A percentile compares a stretch with the other conserved stretches of the same genome.
Conservation (phyloP, 2,329 filamentous ascomycete genomes). For the Colletotrichum aenigma region DNA sequence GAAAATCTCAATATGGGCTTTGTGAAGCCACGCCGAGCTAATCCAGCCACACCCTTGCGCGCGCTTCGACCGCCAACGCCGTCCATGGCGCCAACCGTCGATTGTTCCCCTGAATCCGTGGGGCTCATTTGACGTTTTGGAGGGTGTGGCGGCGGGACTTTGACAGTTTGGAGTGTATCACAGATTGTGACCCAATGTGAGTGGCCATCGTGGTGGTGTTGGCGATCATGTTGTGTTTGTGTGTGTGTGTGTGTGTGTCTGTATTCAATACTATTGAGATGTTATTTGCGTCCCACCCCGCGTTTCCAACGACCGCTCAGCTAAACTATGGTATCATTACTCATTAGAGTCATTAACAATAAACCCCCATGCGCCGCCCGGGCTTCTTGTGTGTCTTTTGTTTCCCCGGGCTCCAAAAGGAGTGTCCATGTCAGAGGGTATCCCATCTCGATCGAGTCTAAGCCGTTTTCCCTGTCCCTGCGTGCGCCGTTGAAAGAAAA, state of each 20-base stretch:
- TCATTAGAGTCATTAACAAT: conserved; percentile 22
- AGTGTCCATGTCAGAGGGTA: conserved; percentile 11
- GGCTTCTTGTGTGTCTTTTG: not conserved
- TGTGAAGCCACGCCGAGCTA: not conserved
- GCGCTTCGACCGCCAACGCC: not conserved
- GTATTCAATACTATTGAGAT: not conserved
- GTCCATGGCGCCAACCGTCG: not conserved
- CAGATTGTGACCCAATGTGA: not conserved
- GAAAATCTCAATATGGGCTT: not conserved
- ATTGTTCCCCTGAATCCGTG: not conserved
- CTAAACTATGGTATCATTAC: conserved; percentile 19
- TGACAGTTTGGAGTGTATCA: not conserved
- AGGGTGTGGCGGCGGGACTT: not conserved
- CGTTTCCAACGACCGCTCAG: not conserved
- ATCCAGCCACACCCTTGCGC: not conserved
- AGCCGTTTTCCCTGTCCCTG: not conserved
- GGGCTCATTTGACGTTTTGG: not conserved
- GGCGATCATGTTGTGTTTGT: not conserved
- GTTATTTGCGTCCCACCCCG: not conserved
- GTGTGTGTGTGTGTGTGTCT: not conserved
- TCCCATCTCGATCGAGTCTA: conserved; percentile 14
- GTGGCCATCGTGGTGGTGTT: not conserved
- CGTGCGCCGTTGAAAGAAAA: not conserved
- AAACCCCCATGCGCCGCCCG: not conserved
- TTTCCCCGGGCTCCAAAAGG: not conserved